These are phyloP conservation scores for Discostella pseudostelligera DNA, from an alignment of 108 stramenopile genomes.

Conservation along the genomic window DNA sequence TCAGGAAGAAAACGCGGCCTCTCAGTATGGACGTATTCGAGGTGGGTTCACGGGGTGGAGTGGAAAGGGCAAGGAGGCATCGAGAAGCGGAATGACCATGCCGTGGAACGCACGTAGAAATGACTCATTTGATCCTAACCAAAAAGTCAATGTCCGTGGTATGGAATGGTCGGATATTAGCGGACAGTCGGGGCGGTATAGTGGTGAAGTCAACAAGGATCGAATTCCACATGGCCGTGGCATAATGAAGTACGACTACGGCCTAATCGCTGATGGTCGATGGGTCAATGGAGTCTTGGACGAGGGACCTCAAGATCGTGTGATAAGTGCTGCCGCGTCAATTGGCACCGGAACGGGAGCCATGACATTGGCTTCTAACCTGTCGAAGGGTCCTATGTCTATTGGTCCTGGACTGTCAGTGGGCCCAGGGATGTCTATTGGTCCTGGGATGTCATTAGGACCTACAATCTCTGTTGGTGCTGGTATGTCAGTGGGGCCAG, in stretches of 20 bases:
- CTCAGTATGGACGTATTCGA: slow-evolving; percentile 3
- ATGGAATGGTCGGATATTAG: slow-evolving; percentile 14
- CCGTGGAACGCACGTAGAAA: slow-evolving; percentile 14
- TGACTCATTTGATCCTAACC: background rate
- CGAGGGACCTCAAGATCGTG: slow-evolving; percentile 13
- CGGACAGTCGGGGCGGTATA: slow-evolving; percentile 13
- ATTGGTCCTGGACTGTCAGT: background rate
- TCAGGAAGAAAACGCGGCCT: slow-evolving; percentile 4
- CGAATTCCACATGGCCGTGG: slow-evolving; percentile 49
- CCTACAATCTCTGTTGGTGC: background rate
- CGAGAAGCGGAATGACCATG: background rate
- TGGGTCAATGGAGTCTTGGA: slow-evolving; percentile 47
- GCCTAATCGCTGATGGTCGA: slow-evolving; percentile 50
- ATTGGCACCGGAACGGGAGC: slow-evolving; percentile 4
- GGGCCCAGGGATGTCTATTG: slow-evolving; percentile 1
- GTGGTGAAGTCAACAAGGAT: slow-evolving; percentile 9
- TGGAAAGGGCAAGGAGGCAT: slow-evolving; percentile 4
- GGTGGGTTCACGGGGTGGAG: slow-evolving; percentile 11
- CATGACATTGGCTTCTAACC: background rate
- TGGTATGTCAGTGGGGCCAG: background rate
- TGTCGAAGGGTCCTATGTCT: background rate
- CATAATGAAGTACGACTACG: slow-evolving; percentile 55
- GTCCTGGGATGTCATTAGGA: background rate
- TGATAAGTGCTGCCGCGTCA: slow-evolving; percentile 12
- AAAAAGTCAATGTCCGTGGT: slow-evolving; percentile 9